Evolutionary conservation across 495 filamentous ascomycete species (phyloP), one percentile per base, ranked within the genome.

Genomic region (Penicillium coprophilum): DNA sequence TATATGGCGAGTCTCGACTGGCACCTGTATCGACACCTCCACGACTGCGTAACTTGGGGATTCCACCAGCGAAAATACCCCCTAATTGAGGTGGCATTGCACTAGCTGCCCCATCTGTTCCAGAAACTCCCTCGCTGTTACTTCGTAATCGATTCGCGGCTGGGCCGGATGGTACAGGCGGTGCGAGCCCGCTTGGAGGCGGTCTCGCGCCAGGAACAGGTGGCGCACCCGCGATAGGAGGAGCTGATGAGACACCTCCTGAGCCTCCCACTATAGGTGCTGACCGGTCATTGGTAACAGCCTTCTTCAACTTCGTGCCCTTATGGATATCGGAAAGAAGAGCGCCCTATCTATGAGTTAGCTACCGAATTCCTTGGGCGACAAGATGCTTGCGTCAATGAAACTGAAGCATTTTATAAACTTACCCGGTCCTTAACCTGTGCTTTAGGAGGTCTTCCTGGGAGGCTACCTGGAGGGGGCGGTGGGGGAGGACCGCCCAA

Each of bases 281-380:
- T 39, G 92, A 97, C 72, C 94, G 85, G 75, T 98, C 94, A 71
- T 98, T 97, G 55, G 91, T 95, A 27, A 92, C 88, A 11, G 91
- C 75, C 75, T 96, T 96, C 77, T 88, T 96, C 41, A 98, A 78
- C 38, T 55, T 71, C 57, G 78, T 77, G 38, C 95, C 94, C 77
- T 96, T 96, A 47, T 78, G 76, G 59, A 98, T 98, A 74, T 97
- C 93, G 62, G 80, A 77, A 24, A 97, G 83, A n/a, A 98, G 79
- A 21, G 92, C 92, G 60, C 89, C 87, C 93, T 97, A 66, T 44
- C 17, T 40, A 41, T 43, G 53, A 38, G 77, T 72, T 55, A 81
- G 77, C 58, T 15, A 10, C 4, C 13, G 17, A 15, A 9, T 24
- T 50, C 30, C 9, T n/a, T 28, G n/a, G 4, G 13, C 15, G 24